Evolutionary conservation across 2,329 filamentous ascomycete species (phyloP).

Genomic region (Alternaria rosae): DNA sequence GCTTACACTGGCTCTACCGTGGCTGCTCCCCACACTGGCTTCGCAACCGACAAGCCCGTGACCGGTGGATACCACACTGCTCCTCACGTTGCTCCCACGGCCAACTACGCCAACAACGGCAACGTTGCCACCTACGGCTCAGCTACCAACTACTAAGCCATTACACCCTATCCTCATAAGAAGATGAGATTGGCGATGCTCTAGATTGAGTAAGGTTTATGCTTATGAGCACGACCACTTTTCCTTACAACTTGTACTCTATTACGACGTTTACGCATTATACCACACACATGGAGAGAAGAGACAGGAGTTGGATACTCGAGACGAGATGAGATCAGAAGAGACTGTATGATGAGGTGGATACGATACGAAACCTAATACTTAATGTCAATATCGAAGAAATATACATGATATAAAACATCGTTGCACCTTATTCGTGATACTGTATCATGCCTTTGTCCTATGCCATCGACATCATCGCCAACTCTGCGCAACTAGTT

Average conservation of each 20-base stretch:
- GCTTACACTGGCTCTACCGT: conserved; percentile 58
- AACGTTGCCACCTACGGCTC: conserved; percentile 49
- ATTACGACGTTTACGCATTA: conserved; percentile 27
- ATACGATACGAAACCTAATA: conserved; percentile 14
- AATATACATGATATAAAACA: neutral
- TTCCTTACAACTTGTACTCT: conserved; percentile 10
- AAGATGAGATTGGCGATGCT: neutral
- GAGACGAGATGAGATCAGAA: neutral
- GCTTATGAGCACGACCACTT: neutral
- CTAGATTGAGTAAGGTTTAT: neutral
- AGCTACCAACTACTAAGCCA: conserved; percentile 21
- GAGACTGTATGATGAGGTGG: conserved; percentile 15
- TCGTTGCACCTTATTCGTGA: fast-evolving
- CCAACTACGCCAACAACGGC: conserved; percentile 30
- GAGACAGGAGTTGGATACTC: neutral
- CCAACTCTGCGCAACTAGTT: too few species aligned
- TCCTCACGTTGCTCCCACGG: conserved; percentile 39
- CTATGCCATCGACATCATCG: too few species aligned
- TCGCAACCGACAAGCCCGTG: conserved; percentile 47
- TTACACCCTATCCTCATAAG: neutral
- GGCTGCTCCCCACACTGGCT: conserved; percentile 44
- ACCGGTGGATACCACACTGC: conserved; percentile 57
- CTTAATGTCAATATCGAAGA: conserved; percentile 16
- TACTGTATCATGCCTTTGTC: neutral
- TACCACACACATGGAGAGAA: conserved; percentile 34